Conservation (phyloP, 2,329 filamentous ascomycete species). For the Cucurbitaria berberidis region DNA sequence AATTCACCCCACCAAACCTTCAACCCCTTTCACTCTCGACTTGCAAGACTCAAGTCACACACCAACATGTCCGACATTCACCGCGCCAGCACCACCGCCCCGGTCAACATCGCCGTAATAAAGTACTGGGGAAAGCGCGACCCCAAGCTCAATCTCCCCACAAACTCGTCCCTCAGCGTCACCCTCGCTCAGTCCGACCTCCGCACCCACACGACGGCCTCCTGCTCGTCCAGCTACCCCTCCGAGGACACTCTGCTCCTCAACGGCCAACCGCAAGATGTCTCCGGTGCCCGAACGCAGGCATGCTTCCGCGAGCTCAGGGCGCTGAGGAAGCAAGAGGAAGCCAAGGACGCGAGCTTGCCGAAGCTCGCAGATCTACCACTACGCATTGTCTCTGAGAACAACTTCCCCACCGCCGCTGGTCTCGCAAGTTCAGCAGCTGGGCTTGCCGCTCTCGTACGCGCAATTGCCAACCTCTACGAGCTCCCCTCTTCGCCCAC, state of each 20-base stretch:
- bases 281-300: slow-evolving; percentile 88
- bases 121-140: slow-evolving; percentile 99
- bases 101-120: slow-evolving; percentile 97
- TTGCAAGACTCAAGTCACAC: slow-evolving; percentile 1
- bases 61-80: slow-evolving; percentile 65
- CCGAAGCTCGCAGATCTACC: slow-evolving; percentile 79
- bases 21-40: slow-evolving; percentile 9
- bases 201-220: slow-evolving; percentile 93
- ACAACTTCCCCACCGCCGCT: slow-evolving; percentile 98
- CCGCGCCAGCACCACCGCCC: slow-evolving; percentile 93
- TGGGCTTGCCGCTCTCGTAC: slow-evolving; percentile 71
- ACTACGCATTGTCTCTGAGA: slow-evolving; percentile 89
- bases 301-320: slow-evolving; percentile 91
- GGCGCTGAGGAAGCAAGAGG: slow-evolving; percentile 74
- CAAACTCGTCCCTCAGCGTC: slow-evolving; percentile 96
- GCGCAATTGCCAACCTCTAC: slow-evolving; percentile 92
- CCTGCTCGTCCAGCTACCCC: slow-evolving; percentile 77
- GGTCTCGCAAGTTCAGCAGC: slow-evolving; percentile 74
- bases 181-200: slow-evolving; percentile 94
- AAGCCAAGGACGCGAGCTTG: slow-evolving; percentile 73
- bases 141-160: slow-evolving; percentile 90
- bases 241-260: slow-evolving; percentile 76
- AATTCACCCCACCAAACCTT: slow-evolving; percentile 29
- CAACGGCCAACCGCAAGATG: slow-evolving; percentile 82
- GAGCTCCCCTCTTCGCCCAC: slow-evolving; percentile 79